These are phyloP conservation scores for Herpotrichia juniperi DNA, from an alignment of 2,329 filamentous ascomycete genomes.

Conservation along the genomic window DNA sequence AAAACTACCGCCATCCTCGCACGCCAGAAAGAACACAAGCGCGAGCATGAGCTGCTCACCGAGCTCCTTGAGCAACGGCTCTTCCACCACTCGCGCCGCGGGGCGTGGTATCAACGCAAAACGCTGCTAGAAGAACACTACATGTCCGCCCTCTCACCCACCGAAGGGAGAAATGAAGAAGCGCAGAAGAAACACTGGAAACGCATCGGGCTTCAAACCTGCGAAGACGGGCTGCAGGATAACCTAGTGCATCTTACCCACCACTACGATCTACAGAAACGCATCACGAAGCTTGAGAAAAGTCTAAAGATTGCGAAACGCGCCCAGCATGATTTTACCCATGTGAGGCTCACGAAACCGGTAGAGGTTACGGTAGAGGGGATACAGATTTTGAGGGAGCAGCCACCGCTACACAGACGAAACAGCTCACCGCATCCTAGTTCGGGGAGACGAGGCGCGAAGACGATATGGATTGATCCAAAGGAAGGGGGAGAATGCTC, in stretches of 20 bases:
- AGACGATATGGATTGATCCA: slow-evolving; percentile 89
- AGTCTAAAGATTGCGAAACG: slow-evolving; percentile 81
- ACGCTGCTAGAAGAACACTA: slow-evolving; percentile 95
- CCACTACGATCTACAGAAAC: slow-evolving; percentile 93
- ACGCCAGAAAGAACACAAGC: slow-evolving; percentile 78
- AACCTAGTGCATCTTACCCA: slow-evolving; percentile 88
- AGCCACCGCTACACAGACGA: slow-evolving; percentile 38
- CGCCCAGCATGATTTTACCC: slow-evolving; percentile 89
- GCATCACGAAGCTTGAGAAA: slow-evolving; percentile 89
- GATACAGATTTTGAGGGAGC: slow-evolving; percentile 72
- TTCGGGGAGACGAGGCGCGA: slow-evolving; percentile 59
- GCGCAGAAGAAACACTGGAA: slow-evolving; percentile 84
- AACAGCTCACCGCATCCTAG: slow-evolving; percentile 39
- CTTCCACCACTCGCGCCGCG: slow-evolving; percentile 84
- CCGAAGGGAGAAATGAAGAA: slow-evolving; percentile 51
- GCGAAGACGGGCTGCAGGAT: slow-evolving; percentile 86
- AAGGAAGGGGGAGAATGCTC: slow-evolving; percentile 75
- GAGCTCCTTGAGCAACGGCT: slow-evolving; percentile 81
- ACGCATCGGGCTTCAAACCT: slow-evolving; percentile 75
- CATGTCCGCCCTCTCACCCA: slow-evolving; percentile 63
- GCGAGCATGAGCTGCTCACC: slow-evolving; percentile 74
- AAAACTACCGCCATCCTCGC: slow-evolving; percentile 82
- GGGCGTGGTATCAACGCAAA: slow-evolving; percentile 95
- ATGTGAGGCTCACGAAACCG: slow-evolving; percentile 78
- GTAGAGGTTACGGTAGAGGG: slow-evolving; percentile 78